Evolutionary conservation across 257 asterid species (phyloP).

Genomic region (Nicotiana benthamiana): DNA sequence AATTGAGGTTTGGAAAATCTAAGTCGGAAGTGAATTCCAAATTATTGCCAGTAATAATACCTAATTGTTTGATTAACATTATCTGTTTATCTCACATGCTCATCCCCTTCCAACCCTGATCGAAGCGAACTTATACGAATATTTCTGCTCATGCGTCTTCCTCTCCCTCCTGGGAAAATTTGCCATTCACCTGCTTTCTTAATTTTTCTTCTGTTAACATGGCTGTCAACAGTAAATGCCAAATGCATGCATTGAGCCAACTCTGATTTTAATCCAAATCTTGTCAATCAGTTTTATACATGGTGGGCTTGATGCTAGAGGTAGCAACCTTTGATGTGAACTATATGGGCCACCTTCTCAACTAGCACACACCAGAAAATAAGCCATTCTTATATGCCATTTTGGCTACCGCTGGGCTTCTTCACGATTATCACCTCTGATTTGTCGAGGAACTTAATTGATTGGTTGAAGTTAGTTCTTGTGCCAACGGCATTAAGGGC

Average conservation of each 20-base stretch:
- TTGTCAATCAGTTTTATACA: constrained; percentile 83
- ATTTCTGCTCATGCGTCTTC: constrained; percentile 62
- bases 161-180: constrained; percentile 87
- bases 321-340: constrained; percentile 91
- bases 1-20: neutral
- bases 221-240: constrained; percentile 84
- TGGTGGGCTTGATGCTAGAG: constrained; percentile 94
- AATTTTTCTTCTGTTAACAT: constrained; percentile 61
- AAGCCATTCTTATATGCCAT: constrained; percentile 57
- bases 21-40: neutral
- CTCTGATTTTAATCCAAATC: constrained; percentile 67
- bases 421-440: constrained; percentile 78
- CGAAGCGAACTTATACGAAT: constrained; percentile 79
- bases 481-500: constrained; percentile 56
- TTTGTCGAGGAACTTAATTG: constrained; percentile 63
- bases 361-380: constrained; percentile 71
- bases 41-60: neutral
- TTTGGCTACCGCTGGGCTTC: constrained; percentile 51
- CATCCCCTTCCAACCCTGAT: constrained; percentile 65
- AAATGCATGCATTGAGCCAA: constrained; percentile 85
- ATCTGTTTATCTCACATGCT: constrained; percentile 90
- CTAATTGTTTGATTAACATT: constrained; percentile 18
- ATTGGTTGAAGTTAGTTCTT: constrained; percentile 73
- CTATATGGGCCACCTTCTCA: constrained; percentile 89
- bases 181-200: constrained; percentile 62